Percentiles rank a stretch among this genome's conserved stretches.
Conservation (phyloP, 2,329 filamentous ascomycete species). For the Aspergillus calidoustus region DNA sequence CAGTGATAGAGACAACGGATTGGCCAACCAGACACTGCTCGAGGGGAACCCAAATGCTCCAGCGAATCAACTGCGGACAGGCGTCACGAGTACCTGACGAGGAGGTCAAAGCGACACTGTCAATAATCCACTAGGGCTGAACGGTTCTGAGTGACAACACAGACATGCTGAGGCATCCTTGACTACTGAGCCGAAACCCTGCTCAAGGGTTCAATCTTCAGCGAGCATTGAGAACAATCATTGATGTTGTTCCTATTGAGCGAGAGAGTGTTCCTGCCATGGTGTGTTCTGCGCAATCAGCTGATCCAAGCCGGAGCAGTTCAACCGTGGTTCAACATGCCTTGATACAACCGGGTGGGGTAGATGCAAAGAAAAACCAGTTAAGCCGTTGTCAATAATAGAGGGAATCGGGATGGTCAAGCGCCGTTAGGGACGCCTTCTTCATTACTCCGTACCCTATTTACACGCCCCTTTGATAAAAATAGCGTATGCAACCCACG, state of each 20-base stretch:
- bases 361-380: conserved; percentile 18
- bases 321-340: conserved; percentile 23
- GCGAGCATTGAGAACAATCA: background rate
- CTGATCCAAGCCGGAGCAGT: conserved; percentile 9
- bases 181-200: background rate
- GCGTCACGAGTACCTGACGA: conserved; percentile 23
- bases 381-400: background rate
- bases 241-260: background rate
- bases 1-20: conserved; percentile 25
- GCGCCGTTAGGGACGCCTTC: background rate
- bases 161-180: background rate
- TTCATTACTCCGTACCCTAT: background rate
- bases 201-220: background rate
- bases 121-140: conserved; percentile 14
- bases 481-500: background rate
- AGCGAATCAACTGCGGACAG: conserved; percentile 22
- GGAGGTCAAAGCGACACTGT: conserved; percentile 17
- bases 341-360: conserved; percentile 27
- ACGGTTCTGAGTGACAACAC: background rate
- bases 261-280: background rate
- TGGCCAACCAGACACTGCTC: conserved; percentile 24
- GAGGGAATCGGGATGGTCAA: background rate
- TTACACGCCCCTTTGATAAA: background rate
- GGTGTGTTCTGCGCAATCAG: background rate
- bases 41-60: conserved; percentile 17